Percentiles rank a stretch among this genome's conserved stretches.
phyloP scores from a whole-genome alignment of 805 yeast species.

The Cyberlindnera euphorbiae region DNA sequence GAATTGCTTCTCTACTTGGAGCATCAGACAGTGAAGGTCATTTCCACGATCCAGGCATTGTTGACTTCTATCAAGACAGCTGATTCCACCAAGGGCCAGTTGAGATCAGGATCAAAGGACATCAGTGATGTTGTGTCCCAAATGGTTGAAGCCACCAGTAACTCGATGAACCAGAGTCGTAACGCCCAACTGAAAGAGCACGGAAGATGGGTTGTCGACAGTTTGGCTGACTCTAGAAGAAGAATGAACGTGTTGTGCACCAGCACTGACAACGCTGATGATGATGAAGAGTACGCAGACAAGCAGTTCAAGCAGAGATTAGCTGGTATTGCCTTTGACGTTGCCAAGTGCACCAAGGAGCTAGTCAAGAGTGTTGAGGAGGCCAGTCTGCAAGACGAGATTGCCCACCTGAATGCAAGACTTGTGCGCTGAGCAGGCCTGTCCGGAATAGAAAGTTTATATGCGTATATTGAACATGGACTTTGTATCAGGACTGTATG shows the following conservation, averaged over 20 bases:
- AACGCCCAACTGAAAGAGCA: constrained; percentile 82
- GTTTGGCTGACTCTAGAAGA: constrained; percentile 76
- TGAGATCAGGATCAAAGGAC: constrained; percentile 68
- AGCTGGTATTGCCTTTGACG: constrained; percentile 94
- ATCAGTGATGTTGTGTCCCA: constrained; percentile 74
- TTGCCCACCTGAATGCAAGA: constrained; percentile 72
- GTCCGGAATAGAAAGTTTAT: neutral
- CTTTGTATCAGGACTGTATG: no score
- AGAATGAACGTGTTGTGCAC: constrained; percentile 74
- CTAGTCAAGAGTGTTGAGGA: constrained; percentile 94
- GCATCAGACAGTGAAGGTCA: constrained; percentile 90
- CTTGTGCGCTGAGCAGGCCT: constrained; percentile 9
- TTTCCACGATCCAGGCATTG: constrained; percentile 80
- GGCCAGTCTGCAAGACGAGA: constrained; percentile 82
- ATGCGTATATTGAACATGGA: neutral
- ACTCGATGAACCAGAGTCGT: constrained; percentile 84
- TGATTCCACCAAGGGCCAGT: constrained; percentile 67
- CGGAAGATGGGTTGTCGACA: constrained; percentile 86
- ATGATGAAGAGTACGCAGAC: constrained; percentile 69
- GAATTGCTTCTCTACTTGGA: constrained; percentile 82
- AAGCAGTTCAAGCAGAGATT: constrained; percentile 87
- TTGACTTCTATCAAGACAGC: constrained; percentile 73
- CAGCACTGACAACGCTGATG: constrained; percentile 30
- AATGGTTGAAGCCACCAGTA: constrained; percentile 86
- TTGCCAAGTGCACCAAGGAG: constrained; percentile 94